Base-by-base conservation (phyloP, 345 rosid species). In the Clausena lansium region DNA sequence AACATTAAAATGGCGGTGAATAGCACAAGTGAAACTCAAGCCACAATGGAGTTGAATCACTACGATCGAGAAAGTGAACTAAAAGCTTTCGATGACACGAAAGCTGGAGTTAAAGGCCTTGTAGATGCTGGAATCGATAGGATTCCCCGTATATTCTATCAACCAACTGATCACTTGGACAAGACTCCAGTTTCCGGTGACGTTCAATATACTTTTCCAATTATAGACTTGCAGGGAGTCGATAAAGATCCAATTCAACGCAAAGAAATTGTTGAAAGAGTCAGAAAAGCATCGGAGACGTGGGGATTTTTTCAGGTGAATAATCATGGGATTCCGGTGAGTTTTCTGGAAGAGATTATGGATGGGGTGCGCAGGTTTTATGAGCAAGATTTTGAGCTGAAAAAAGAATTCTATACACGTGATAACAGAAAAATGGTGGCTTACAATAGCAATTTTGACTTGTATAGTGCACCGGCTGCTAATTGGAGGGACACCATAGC, bases 401-500 rank as follows among this genome's bases (percentile, higher is more conserved):
- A 75, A 58, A 80, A 36, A 52, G 32, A 75, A 36, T 75, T 61
- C 17, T 80, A 80, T 61, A 15, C 72, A 3, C 83, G 79, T 28
- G 79, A 80, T 75, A 0, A 0, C 4, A 27, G 24, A 32, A 76
- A 39, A 71, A 62, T 17, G 28, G 71, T 80, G 10, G 7, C 38
- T 25, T 80, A 36, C 24, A 52, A 45, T 39, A 20, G 65, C 50
- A 80, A 80, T 32, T 69, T 79, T 45, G 84, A 85, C 83, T 82
- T 87, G 28, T 85, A 39, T 1, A 62, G 14, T 8, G 41, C 84
- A 10, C 73, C 74, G n/a, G 73, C 84, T 13, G 82, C 85, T 4
- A 83, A 76, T 33, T 87, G 88, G 88, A 83, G 90, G 62, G 90
- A 87, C 47, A 28, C 85, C 10, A 54, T 87, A 66, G 30, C 36